Percentiles rank a stretch among this genome's conserved stretches.
phyloP scores from a whole-genome alignment of 2,329 filamentous ascomycete genomes.

The Cladosporium halotolerans region DNA sequence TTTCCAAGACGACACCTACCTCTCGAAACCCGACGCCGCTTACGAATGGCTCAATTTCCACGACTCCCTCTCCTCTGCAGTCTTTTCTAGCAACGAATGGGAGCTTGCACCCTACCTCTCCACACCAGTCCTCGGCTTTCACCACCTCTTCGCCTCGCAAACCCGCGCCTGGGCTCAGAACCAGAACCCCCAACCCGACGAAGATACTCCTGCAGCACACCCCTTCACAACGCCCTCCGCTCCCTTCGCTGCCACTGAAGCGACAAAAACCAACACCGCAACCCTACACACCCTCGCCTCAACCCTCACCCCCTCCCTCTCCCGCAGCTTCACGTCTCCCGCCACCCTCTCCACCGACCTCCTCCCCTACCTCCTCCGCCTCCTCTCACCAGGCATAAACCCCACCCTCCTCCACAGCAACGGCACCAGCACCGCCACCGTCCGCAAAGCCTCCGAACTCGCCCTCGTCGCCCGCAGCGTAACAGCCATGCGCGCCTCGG shows the following conservation, averaged over 20 bases:
- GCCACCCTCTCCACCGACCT: conserved; percentile 76
- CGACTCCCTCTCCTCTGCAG: conserved; percentile 69
- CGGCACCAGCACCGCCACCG: conserved; percentile 62
- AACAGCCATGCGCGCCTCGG: conserved; percentile 73
- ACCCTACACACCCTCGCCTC: conserved; percentile 68
- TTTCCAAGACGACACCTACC: conserved; percentile 86
- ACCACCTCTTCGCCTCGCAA: conserved; percentile 79
- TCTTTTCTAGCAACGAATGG: conserved; percentile 86
- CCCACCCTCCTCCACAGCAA: conserved; percentile 70
- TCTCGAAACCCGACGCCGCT: conserved; percentile 78
- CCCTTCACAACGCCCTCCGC: conserved; percentile 80
- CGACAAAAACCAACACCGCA: conserved; percentile 69
- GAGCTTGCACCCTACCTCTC: conserved; percentile 83
- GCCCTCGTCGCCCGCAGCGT: conserved; percentile 73
- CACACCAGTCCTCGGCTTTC: conserved; percentile 81
- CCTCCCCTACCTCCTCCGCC: conserved; percentile 73
- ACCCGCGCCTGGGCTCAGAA: conserved; percentile 45
- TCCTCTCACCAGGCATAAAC: conserved; percentile 84
- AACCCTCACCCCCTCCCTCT: conserved; percentile 63
- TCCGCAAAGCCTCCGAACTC: conserved; percentile 81
- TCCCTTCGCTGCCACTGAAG: conserved; percentile 74
- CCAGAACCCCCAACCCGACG: conserved; percentile 38
- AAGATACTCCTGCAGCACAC: conserved; percentile 32
- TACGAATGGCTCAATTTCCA: conserved; percentile 97
- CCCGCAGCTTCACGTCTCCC: conserved; percentile 70